phyloP scores from a whole-genome alignment of 768 basidiomycete genomes.

The Crepidotus variabilis region DNA sequence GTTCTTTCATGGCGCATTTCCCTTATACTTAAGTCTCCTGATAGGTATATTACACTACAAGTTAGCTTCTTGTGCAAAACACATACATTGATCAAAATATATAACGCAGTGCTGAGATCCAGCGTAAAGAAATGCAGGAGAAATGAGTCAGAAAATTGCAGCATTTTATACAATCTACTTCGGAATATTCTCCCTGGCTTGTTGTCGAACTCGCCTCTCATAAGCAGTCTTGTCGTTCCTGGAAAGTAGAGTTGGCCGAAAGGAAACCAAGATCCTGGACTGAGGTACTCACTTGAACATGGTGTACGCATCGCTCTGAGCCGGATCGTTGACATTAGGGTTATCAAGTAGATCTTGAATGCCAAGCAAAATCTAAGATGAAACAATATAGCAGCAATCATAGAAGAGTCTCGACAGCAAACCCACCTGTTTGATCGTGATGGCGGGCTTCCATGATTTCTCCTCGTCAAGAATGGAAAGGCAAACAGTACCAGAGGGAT shows the following conservation, averaged over 20 bases:
- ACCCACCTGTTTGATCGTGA: slow-evolving; percentile 94
- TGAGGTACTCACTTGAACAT: slow-evolving; percentile 84
- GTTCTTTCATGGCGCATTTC: too few relatives aligned
- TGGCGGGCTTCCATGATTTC: slow-evolving; percentile 98
- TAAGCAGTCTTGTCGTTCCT: slow-evolving; percentile 95
- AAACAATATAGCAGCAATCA: slow-evolving; percentile 2
- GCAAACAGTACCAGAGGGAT: slow-evolving; percentile 98
- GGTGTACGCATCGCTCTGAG: slow-evolving; percentile 97
- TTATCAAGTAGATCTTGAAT: slow-evolving; percentile 95
- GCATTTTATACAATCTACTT: slow-evolving; percentile 46
- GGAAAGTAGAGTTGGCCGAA: slow-evolving; percentile 6
- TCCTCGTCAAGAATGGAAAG: slow-evolving; percentile 98
- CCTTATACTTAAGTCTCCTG: too few relatives aligned
- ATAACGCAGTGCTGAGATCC: too few relatives aligned
- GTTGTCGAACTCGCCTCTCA: slow-evolving; percentile 81
- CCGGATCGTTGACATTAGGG: slow-evolving; percentile 96
- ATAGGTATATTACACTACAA: too few relatives aligned
- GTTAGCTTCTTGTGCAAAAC: too few relatives aligned
- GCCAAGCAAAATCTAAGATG: slow-evolving; percentile 80
- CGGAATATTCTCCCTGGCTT: slow-evolving; percentile 88
- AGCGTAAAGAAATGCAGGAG: too few relatives aligned
- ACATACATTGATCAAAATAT: too few relatives aligned
- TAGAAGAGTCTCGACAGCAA: neutral
- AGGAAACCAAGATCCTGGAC: neutral
- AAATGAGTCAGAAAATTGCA: neutral